Conservation (phyloP, 2,329 filamentous ascomycete genomes). For the Pseudocercospora fuligena region DNA sequence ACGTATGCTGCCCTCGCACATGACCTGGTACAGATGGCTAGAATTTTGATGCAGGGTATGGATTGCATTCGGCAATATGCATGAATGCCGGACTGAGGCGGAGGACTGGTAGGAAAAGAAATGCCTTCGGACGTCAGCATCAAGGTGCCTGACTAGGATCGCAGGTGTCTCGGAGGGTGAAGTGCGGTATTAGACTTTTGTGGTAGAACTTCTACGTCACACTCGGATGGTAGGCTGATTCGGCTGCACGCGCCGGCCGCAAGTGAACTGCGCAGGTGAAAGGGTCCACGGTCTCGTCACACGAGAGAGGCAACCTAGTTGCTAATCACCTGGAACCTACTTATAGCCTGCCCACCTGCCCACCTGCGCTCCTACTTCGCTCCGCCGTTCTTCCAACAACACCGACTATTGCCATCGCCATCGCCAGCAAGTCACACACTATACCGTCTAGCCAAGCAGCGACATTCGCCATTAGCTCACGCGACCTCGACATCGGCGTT, state of each 20-base stretch:
- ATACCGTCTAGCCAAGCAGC: not conserved
- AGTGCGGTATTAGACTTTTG: not conserved
- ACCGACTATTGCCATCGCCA: not conserved
- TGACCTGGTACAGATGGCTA: constrained; percentile 2
- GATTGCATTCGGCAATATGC: not conserved
- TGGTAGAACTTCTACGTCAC: not conserved
- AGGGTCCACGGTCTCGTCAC: not conserved
- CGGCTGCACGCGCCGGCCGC: not conserved
- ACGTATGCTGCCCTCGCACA: not conserved
- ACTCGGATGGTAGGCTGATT: not conserved
- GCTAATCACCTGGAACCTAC: not conserved
- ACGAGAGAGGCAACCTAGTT: not conserved
- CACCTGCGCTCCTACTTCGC: not conserved
- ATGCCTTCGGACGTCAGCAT: constrained; percentile 3
- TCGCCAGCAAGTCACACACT: not conserved
- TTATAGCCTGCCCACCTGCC: not conserved
- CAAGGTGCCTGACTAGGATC: not conserved
- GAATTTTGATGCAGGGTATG: not conserved
- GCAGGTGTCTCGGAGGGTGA: not conserved
- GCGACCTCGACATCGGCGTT: not conserved
- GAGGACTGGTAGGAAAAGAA: not conserved
- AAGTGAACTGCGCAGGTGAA: not conserved
- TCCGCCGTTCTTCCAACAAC: not conserved
- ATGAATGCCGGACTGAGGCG: not conserved
- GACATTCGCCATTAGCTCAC: not conserved